phyloP scores from a whole-genome alignment of 2,329 filamentous ascomycete genomes.

The Epichloe sp. region DNA sequence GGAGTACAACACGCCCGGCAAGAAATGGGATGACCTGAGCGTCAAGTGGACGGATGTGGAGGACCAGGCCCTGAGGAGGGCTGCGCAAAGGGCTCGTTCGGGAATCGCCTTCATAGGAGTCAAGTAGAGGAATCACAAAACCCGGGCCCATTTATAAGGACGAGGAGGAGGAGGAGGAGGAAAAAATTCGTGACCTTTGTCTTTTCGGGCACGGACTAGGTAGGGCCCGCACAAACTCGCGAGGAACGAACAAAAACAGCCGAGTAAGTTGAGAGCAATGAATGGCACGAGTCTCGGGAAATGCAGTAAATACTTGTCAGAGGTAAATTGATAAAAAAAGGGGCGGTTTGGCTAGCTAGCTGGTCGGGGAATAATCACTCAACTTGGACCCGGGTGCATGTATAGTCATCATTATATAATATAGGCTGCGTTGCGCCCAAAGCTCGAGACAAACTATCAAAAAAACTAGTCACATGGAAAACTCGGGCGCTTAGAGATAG shows the following conservation, averaged over 20 bases:
- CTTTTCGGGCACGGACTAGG: not conserved
- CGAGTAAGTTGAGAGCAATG: too few species aligned
- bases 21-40: constrained; percentile 53
- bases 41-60: constrained; percentile 57
- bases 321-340: too few species aligned
- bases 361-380: too few species aligned
- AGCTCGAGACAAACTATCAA: not conserved
- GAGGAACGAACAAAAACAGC: too few species aligned
- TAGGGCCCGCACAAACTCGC: too few species aligned
- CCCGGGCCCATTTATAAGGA: not conserved
- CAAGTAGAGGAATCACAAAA: constrained; percentile 30
- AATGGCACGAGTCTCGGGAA: too few species aligned
- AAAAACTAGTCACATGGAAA: not conserved
- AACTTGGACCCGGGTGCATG: not conserved
- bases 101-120: constrained; percentile 53
- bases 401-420: not conserved
- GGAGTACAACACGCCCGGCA: constrained; percentile 50
- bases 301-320: too few species aligned
- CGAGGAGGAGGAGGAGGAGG: not conserved
- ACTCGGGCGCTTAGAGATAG: not conserved
- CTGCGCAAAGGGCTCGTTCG: constrained; percentile 42
- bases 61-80: constrained; percentile 47
- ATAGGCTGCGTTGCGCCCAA: not conserved
- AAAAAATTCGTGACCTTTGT: not conserved
- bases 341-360: too few species aligned